phyloP scores from a whole-genome alignment of 192 early-diverging fungal species.

The Coemansia sp. region DNA sequence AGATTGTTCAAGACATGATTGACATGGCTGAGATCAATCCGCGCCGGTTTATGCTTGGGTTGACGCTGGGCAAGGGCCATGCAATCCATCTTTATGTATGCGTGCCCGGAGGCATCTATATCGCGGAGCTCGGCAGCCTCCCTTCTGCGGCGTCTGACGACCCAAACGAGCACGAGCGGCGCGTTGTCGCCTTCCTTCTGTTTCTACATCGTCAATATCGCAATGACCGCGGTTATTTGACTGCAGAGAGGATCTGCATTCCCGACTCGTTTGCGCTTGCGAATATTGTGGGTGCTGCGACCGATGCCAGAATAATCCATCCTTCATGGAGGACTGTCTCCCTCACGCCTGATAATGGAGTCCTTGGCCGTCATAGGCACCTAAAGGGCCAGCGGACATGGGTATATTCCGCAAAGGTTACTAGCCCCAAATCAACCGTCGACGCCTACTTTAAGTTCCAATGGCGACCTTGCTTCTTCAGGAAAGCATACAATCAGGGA shows the following conservation, averaged over 20 bases:
- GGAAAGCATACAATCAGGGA: no score
- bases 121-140: no score
- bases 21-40: slow-evolving; percentile 1
- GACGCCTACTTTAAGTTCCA: not conserved
- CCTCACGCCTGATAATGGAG: not conserved
- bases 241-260: not conserved
- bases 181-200: not conserved
- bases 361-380: not conserved
- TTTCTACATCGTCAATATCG: not conserved
- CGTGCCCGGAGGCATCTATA: not conserved
- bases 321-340: not conserved
- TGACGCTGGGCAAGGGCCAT: not conserved
- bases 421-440: no score
- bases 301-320: not conserved
- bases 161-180: not conserved
- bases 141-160: no score
- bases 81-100: not conserved
- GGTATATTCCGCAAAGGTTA: not conserved
- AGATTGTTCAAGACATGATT: not conserved
- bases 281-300: not conserved
- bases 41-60: not conserved
- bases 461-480: no score
- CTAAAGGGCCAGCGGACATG: slow-evolving; percentile 7
- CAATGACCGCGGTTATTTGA: not conserved
- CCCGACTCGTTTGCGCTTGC: not conserved